These are phyloP conservation scores for Euphorbia neoarborescens DNA, from an alignment of 441 rosid species.

Conservation along the genomic window DNA sequence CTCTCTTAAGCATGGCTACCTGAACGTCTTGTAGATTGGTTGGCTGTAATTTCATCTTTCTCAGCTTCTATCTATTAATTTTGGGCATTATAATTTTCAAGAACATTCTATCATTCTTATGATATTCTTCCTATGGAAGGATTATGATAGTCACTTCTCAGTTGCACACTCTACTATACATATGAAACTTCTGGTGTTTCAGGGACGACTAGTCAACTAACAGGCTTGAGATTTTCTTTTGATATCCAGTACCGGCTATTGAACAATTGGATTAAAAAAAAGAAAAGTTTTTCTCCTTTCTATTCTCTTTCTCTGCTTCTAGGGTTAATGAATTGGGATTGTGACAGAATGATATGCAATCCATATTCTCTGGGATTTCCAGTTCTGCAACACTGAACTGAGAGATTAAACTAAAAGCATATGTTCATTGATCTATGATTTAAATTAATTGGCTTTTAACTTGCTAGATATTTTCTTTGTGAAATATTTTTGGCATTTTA, in stretches of 20 bases:
- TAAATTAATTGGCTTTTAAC: not conserved
- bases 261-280: not conserved
- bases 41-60: slow-evolving; percentile 51
- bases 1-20: slow-evolving; percentile 70
- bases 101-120: slow-evolving; percentile 4
- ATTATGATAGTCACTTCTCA: slow-evolving; percentile 61
- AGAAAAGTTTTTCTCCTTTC: not conserved
- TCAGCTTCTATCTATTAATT: not conserved
- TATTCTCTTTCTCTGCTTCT: not conserved
- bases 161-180: slow-evolving; percentile 51
- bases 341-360: not conserved
- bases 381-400: no score
- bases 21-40: slow-evolving; percentile 79
- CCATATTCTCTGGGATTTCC: not conserved
- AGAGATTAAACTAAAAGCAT: not conserved
- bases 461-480: not conserved
- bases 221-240: slow-evolving; percentile 42
- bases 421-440: not conserved
- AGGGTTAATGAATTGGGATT: not conserved
- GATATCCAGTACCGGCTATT: not conserved
- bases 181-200: slow-evolving; percentile 69
- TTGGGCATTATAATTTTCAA: not conserved
- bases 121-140: slow-evolving; percentile 41
- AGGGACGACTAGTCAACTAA: slow-evolving; percentile 49
- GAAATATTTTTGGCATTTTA: not conserved